Percentiles rank a stretch among this genome's conserved stretches.
phyloP scores from a whole-genome alignment of 2,329 filamentous ascomycete genomes.

The Tolypocladium tundrense region DNA sequence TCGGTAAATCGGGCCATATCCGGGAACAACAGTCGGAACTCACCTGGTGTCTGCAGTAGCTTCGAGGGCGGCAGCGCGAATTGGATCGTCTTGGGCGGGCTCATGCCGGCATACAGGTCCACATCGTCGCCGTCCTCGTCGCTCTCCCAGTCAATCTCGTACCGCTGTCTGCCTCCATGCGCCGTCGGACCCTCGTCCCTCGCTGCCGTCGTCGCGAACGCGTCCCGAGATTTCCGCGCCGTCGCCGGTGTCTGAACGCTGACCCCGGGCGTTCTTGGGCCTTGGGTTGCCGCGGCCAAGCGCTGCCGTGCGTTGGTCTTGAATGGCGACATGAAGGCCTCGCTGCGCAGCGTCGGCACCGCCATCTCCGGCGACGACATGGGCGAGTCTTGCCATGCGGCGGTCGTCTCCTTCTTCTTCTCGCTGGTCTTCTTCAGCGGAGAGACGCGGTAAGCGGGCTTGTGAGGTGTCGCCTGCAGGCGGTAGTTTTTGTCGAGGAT shows the following conservation, averaged over 20 bases:
- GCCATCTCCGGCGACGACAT: slow-evolving; percentile 69
- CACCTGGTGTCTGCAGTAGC: slow-evolving; percentile 70
- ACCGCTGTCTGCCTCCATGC: slow-evolving; percentile 21
- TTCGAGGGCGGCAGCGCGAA: slow-evolving; percentile 71
- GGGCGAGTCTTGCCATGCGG: slow-evolving; percentile 45
- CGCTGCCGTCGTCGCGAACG: slow-evolving; percentile 26
- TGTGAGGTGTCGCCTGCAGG: slow-evolving; percentile 82
- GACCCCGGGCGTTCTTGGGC: slow-evolving; percentile 66
- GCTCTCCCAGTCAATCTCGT: slow-evolving; percentile 64
- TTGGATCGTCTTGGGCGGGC: slow-evolving; percentile 87
- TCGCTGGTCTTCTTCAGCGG: slow-evolving; percentile 26
- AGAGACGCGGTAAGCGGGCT: slow-evolving; percentile 32
- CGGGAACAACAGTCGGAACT: slow-evolving; percentile 13
- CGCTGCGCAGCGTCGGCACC: slow-evolving; percentile 72
- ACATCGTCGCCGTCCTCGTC: slow-evolving; percentile 59
- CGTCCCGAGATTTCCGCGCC: slow-evolving; percentile 37
- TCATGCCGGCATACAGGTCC: slow-evolving; percentile 59
- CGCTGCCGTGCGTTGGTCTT: slow-evolving; percentile 33
- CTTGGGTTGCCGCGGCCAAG: slow-evolving; percentile 29
- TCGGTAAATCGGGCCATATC: background rate
- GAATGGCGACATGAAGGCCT: slow-evolving; percentile 72
- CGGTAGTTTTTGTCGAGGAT: slow-evolving; percentile 95
- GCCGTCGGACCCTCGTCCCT: slow-evolving; percentile 3
- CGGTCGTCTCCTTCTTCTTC: slow-evolving; percentile 22
- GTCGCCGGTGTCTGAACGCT: slow-evolving; percentile 69